These are phyloP conservation scores for Ophiostoma himal-ulmi DNA, from an alignment of 2,329 filamentous ascomycete species.

Conservation along the genomic window DNA sequence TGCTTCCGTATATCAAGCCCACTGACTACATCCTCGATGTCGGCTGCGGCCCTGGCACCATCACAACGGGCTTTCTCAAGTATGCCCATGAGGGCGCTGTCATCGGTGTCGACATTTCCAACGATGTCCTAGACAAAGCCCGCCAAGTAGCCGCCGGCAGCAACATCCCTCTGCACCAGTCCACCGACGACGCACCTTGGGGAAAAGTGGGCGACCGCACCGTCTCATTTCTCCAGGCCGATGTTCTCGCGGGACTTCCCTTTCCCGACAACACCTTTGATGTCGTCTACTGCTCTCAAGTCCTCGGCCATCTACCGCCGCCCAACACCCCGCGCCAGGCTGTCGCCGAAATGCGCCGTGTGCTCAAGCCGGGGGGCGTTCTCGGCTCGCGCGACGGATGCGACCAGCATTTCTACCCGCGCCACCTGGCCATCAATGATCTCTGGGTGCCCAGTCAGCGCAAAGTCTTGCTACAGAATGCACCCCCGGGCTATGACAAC, in stretches of 20 bases:
- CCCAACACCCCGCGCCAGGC: background rate
- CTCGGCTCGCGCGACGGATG: slow-evolving; percentile 22
- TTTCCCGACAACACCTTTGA: background rate
- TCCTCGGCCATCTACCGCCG: background rate
- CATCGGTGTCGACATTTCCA: slow-evolving; percentile 29
- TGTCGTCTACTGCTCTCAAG: background rate
- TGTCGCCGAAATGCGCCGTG: background rate
- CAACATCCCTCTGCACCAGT: background rate
- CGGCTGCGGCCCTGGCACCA: slow-evolving; percentile 46
- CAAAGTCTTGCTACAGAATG: slow-evolving; percentile 21
- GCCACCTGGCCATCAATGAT: slow-evolving; percentile 27
- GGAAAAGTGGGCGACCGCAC: background rate
- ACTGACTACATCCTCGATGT: slow-evolving; percentile 41
- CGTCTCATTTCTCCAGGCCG: background rate
- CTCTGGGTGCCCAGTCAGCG: slow-evolving; percentile 30
- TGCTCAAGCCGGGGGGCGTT: background rate
- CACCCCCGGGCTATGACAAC: slow-evolving; percentile 20
- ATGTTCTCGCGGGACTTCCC: background rate
- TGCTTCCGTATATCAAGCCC: slow-evolving; percentile 35
- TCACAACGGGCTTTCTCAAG: slow-evolving; percentile 40
- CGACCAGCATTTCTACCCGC: slow-evolving; percentile 34
- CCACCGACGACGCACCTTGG: background rate
- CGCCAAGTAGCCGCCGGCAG: background rate
- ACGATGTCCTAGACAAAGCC: background rate
- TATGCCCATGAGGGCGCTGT: slow-evolving; percentile 38